phyloP scores from a whole-genome alignment of 1,284 basidiomycete genomes.

The Cutaneotrichosporon spelunceum region DNA sequence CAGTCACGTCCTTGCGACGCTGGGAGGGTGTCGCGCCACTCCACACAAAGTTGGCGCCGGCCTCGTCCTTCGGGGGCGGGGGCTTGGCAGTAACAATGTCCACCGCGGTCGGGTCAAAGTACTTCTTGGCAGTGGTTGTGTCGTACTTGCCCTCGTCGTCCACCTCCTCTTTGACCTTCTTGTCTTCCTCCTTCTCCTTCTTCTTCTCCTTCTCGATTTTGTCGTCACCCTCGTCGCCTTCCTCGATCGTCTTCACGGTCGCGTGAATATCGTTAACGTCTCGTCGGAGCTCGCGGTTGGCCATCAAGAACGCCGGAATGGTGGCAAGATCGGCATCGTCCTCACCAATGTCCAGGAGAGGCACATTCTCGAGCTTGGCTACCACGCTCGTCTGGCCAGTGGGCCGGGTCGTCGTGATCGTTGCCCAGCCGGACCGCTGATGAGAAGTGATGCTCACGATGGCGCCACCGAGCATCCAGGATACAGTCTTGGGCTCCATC shows the following conservation, averaged over 20 bases:
- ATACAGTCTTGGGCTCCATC: constrained; percentile 55
- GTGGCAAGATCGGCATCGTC: constrained; percentile 70
- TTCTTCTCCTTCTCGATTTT: not conserved
- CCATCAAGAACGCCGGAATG: constrained; percentile 67
- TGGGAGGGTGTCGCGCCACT: constrained; percentile 77
- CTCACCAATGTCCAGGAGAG: constrained; percentile 75
- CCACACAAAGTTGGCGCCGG: constrained; percentile 64
- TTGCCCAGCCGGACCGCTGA: constrained; percentile 78
- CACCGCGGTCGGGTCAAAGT: constrained; percentile 1
- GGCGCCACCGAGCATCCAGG: constrained; percentile 84
- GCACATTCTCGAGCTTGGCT: constrained; percentile 87
- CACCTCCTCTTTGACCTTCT: not conserved
- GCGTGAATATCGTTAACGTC: constrained; percentile 12
- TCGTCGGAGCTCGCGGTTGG: constrained; percentile 58
- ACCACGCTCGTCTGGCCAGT: constrained; percentile 82
- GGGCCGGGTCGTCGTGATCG: constrained; percentile 78
- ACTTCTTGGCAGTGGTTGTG: not conserved
- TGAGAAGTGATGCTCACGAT: constrained; percentile 79
- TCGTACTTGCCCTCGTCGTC: not conserved
- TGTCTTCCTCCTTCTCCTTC: not conserved
- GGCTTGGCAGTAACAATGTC: constrained; percentile 18
- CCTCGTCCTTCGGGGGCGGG: not conserved
- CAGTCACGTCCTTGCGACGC: constrained; percentile 72
- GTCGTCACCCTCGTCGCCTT: not conserved
- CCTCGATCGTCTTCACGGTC: not conserved